A percentile compares a stretch with the other conserved stretches of the same genome.
Conservation (phyloP, 2,329 filamentous ascomycete species). For the Talaromyces funiculosus region DNA sequence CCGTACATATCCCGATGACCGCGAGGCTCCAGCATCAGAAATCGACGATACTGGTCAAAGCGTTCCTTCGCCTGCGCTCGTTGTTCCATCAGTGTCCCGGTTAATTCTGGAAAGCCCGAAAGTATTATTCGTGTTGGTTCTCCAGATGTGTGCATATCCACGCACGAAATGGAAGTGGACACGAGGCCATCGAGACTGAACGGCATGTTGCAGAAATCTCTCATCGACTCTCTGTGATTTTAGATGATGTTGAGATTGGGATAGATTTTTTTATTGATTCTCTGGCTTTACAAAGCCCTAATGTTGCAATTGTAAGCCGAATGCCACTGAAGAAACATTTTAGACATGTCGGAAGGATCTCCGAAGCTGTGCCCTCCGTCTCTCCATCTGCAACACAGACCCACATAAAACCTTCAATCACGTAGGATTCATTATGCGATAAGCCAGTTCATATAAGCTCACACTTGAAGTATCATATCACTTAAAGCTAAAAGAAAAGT, state of each 20-base stretch:
- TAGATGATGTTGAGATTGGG: too few species aligned
- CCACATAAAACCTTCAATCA: too few species aligned
- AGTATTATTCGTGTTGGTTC: constrained; percentile 47
- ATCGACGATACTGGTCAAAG: constrained; percentile 38
- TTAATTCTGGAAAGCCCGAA: constrained; percentile 34
- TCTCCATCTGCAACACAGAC: too few species aligned
- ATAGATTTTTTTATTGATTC: too few species aligned
- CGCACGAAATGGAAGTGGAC: constrained; percentile 17
- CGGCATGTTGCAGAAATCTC: not conserved
- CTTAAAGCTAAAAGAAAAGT: too few species aligned
- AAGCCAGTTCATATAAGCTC: too few species aligned
- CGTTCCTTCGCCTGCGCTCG: constrained; percentile 31
- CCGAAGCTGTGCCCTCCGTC: not conserved
- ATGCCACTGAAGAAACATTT: not conserved
- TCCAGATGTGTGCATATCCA: constrained; percentile 47
- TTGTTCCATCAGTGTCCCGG: constrained; percentile 21
- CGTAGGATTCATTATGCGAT: too few species aligned
- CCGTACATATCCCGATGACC: constrained; percentile 51
- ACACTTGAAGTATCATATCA: too few species aligned
- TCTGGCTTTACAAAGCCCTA: too few species aligned
- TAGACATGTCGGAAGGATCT: not conserved
- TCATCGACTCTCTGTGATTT: too few species aligned
- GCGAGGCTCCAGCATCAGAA: constrained; percentile 44
- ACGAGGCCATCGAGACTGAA: not conserved
- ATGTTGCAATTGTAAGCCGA: too few species aligned